These are phyloP conservation scores for Barbarea vulgaris DNA, from an alignment of 345 rosid species.

Conservation along the genomic window DNA sequence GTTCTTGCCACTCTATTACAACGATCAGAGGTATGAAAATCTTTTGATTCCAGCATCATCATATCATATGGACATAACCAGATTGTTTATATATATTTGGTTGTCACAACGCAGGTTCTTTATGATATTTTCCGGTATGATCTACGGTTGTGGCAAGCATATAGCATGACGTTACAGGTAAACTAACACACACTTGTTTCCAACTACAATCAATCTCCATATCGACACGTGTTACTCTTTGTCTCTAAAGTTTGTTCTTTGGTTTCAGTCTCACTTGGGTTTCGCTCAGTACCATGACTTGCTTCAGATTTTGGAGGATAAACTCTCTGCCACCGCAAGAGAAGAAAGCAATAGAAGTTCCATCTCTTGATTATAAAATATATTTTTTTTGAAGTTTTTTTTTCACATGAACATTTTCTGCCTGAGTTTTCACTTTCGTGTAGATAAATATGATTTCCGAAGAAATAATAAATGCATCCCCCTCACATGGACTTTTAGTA, in stretches of 20 bases:
- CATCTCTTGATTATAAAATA: slow-evolving; percentile 10
- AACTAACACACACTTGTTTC: slow-evolving; percentile 6
- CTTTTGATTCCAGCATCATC: not conserved
- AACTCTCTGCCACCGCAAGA: slow-evolving; percentile 50
- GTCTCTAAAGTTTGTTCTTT: not conserved
- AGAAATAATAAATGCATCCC: slow-evolving; percentile 17
- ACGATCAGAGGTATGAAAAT: slow-evolving; percentile 70
- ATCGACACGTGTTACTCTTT: not conserved
- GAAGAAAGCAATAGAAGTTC: slow-evolving; percentile 36
- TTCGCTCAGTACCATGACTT: slow-evolving; percentile 79
- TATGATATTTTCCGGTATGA: slow-evolving; percentile 85
- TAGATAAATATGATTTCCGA: slow-evolving; percentile 26
- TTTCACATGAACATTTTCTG: slow-evolving; percentile 1
- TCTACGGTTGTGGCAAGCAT: slow-evolving; percentile 83
- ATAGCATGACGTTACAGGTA: slow-evolving; percentile 78
- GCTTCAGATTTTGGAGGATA: slow-evolving; percentile 62
- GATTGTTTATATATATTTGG: not conserved
- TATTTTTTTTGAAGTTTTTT: slow-evolving; percentile 2
- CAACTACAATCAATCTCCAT: not conserved
- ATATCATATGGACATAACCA: not conserved
- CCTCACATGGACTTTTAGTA: not conserved
- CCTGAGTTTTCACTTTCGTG: slow-evolving; percentile 22
- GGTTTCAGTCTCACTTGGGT: slow-evolving; percentile 58
- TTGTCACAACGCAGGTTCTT: slow-evolving; percentile 60
- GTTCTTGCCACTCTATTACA: slow-evolving; percentile 92